Conservation (phyloP, 768 basidiomycete genomes). For the Lanmaoa rubissima region DNA sequence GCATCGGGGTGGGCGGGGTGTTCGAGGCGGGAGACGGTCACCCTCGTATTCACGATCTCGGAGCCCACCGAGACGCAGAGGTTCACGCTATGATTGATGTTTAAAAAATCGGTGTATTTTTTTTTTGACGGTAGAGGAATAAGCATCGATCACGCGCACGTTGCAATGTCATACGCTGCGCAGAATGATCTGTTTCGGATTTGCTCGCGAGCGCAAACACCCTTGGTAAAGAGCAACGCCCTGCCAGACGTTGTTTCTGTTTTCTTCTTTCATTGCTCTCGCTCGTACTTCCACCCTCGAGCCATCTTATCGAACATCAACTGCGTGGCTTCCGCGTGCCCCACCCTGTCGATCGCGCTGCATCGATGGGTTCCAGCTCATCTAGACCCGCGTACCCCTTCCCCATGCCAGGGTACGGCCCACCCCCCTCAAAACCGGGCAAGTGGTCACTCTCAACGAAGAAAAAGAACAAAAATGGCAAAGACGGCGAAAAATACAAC, state of each 20-base stretch:
- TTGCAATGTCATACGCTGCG: neutral
- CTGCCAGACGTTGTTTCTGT: no score
- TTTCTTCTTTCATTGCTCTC: neutral
- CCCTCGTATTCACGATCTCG: slow-evolving; percentile 39
- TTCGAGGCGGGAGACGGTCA: slow-evolving; percentile 41
- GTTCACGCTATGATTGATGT: slow-evolving; percentile 32
- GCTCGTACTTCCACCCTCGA: neutral
- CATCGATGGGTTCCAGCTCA: slow-evolving; percentile 24
- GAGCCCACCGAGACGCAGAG: slow-evolving; percentile 41
- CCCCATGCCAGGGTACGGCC: slow-evolving; percentile 15
- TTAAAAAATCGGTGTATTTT: slow-evolving; percentile 5
- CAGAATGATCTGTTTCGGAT: neutral
- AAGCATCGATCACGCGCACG: neutral
- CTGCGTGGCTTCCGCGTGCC: slow-evolving; percentile 3
- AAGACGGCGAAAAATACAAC: slow-evolving; percentile 17
- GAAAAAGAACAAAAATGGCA: slow-evolving; percentile 20
- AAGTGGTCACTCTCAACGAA: slow-evolving; percentile 20
- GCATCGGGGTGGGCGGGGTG: slow-evolving; percentile 43
- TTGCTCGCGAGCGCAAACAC: neutral
- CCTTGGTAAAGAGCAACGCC: no score
- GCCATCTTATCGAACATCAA: slow-evolving; percentile 5
- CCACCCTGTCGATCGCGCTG: neutral
- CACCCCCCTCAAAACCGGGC: slow-evolving; percentile 3
- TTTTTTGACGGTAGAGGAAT: neutral
- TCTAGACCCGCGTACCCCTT: slow-evolving; percentile 22